phyloP scores from a whole-genome alignment of 1,284 basidiomycete genomes.

The Irpex sp. region DNA sequence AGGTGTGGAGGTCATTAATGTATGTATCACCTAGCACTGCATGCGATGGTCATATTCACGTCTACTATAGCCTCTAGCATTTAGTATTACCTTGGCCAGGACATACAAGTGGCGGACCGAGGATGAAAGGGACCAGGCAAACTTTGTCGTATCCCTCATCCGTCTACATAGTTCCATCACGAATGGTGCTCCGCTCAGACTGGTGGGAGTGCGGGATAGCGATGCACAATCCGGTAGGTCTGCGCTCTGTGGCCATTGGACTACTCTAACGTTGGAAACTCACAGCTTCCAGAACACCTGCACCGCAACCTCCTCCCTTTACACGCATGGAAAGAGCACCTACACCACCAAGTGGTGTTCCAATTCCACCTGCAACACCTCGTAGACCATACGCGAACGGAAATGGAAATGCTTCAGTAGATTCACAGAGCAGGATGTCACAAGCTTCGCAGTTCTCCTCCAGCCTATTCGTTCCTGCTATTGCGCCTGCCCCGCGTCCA shows the following conservation, averaged over 20 bases:
- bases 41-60: neutral
- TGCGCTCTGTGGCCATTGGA: neutral
- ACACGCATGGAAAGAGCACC: constrained; percentile 26
- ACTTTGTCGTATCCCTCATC: constrained; percentile 66
- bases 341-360: constrained; percentile 24
- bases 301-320: constrained; percentile 13
- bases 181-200: constrained; percentile 41
- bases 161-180: constrained; percentile 63
- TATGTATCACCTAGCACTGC: neutral
- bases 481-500: constrained; percentile 12
- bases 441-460: constrained; percentile 8
- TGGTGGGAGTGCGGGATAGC: constrained; percentile 50
- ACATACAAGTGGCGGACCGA: constrained; percentile 88
- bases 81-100: constrained; percentile 79
- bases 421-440: constrained; percentile 8
- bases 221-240: constrained; percentile 31
- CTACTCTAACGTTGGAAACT: constrained; percentile 10
- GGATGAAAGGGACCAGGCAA: constrained; percentile 59
- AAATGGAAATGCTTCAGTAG: constrained; percentile 13
- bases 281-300: constrained; percentile 25
- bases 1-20: constrained; percentile 64
- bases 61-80: constrained; percentile 33
- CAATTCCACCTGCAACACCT: constrained; percentile 21
- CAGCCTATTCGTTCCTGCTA: neutral
- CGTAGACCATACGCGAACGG: constrained; percentile 21